These are phyloP conservation scores for Kwoniella dendrophila DNA, from an alignment of 768 basidiomycete species.

Conservation along the genomic window DNA sequence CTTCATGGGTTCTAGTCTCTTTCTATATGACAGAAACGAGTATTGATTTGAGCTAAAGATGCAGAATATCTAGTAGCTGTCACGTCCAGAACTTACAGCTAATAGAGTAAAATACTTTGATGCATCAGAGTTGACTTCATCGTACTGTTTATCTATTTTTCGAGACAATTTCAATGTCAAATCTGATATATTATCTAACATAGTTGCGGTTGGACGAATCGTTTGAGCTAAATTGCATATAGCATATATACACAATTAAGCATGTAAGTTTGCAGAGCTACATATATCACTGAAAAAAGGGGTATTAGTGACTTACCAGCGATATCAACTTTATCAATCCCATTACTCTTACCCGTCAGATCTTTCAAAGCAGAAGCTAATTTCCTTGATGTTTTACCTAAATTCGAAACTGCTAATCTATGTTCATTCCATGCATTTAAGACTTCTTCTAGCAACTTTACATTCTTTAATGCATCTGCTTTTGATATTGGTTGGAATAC, in stretches of 20 bases:
- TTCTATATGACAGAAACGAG: constrained; percentile 15
- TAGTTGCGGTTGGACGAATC: constrained; percentile 11
- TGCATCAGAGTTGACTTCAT: constrained; percentile 21
- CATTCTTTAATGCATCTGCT: constrained; percentile 19
- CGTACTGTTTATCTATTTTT: constrained; percentile 23
- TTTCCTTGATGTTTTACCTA: constrained; percentile 15
- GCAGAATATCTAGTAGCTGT: not conserved
- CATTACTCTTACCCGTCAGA: constrained; percentile 7
- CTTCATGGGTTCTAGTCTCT: constrained; percentile 22
- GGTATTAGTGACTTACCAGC: constrained; percentile 6
- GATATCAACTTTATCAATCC: constrained; percentile 19
- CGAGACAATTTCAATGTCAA: constrained; percentile 15
- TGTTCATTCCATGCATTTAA: constrained; percentile 24
- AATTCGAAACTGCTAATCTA: not conserved
- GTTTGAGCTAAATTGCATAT: constrained; percentile 23
- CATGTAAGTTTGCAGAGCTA: not conserved
- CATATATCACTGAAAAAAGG: not conserved
- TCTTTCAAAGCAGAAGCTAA: constrained; percentile 18
- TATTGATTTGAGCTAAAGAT: not conserved
- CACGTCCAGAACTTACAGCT: constrained; percentile 7
- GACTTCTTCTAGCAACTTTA: constrained; percentile 16
- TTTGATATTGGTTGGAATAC: not conserved
- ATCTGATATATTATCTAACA: constrained; percentile 12
- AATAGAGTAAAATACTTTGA: constrained; percentile 24
- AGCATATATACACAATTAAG: not conserved